Conservation (phyloP, 495 filamentous ascomycete species). For the Podospora comata region DNA sequence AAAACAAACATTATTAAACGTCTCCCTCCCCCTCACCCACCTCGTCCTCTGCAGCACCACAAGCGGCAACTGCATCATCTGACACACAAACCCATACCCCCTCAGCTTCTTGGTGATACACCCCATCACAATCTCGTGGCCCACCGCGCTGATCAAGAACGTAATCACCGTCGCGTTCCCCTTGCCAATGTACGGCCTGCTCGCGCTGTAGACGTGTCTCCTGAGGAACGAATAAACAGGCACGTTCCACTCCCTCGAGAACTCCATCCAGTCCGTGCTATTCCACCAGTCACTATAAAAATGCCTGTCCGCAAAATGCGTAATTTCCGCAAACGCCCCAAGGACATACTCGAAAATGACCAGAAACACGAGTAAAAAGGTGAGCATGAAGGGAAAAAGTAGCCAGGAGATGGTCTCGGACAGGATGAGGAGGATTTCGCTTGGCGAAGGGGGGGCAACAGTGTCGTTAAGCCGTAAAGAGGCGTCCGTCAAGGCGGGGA, state of each 20-base stretch:
- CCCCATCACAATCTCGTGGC: conserved; percentile 94
- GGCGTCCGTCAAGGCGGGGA: conserved; percentile 82
- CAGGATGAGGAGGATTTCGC: conserved; percentile 74
- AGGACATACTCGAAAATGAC: conserved; percentile 97
- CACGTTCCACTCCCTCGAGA: conserved; percentile 95
- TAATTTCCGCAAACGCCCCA: conserved; percentile 92
- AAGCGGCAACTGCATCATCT: conserved; percentile 96
- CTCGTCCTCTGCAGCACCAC: conserved; percentile 81
- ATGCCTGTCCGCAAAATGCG: conserved; percentile 87
- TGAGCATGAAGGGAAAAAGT: conserved; percentile 96
- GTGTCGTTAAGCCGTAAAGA: conserved; percentile 56
- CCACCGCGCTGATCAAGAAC: conserved; percentile 82
- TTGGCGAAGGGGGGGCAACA: conserved; percentile 44
- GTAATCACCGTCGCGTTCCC: conserved; percentile 84
- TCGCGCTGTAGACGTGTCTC: conserved; percentile 87
- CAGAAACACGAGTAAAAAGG: conserved; percentile 89
- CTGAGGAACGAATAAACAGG: conserved; percentile 98
- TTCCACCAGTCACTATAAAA: conserved; percentile 99
- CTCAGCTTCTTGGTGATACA: conserved; percentile 97
- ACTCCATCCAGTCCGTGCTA: conserved; percentile 86
- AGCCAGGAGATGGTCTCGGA: conserved; percentile 91
- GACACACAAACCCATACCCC: conserved; percentile 87
- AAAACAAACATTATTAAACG: conserved; percentile 89
- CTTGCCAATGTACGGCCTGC: conserved; percentile 68
- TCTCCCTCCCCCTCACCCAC: conserved; percentile 67